Conservation (phyloP, 495 filamentous ascomycete species). For the Amniculicola lignicola region DNA sequence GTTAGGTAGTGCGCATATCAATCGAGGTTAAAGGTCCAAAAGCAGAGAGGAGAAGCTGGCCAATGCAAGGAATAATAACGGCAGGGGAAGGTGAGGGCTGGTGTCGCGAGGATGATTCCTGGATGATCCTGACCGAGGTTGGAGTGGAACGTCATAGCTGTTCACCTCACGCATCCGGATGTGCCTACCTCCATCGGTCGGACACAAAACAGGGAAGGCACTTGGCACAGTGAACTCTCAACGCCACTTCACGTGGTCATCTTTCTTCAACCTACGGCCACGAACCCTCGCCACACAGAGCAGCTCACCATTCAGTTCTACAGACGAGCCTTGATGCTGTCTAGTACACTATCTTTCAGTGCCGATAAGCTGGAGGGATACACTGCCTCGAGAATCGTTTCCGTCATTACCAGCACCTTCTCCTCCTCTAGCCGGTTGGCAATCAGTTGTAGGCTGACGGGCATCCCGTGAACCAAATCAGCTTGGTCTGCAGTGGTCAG, state of each 20-base stretch:
- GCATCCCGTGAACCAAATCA: constrained; percentile 53
- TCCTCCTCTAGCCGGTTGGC: constrained; percentile 54
- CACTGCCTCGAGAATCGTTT: constrained; percentile 30
- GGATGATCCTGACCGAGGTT: too few species aligned
- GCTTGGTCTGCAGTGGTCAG: constrained; percentile 49
- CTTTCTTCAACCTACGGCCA: too few species aligned
- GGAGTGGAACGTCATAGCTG: too few species aligned
- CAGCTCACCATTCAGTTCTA: too few species aligned
- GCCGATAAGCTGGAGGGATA: constrained; percentile 3
- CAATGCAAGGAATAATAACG: not conserved
- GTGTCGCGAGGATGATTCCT: too few species aligned
- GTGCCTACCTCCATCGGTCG: too few species aligned
- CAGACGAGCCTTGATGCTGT: constrained; percentile 12
- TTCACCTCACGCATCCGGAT: too few species aligned
- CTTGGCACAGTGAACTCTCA: too few species aligned
- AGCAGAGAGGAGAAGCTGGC: not conserved
- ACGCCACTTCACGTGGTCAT: too few species aligned
- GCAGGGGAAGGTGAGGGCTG: too few species aligned
- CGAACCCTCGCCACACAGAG: too few species aligned
- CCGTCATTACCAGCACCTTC: constrained; percentile 42
- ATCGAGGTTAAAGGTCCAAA: not conserved
- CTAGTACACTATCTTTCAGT: not conserved
- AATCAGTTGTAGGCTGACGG: constrained; percentile 53
- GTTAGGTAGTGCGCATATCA: not conserved
- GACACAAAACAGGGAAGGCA: too few species aligned